Evolutionary conservation across 2,329 filamentous ascomycete species (phyloP), one percentile per base, ranked within the genome.

Genomic region (Proliferodiscus dingleyae): DNA sequence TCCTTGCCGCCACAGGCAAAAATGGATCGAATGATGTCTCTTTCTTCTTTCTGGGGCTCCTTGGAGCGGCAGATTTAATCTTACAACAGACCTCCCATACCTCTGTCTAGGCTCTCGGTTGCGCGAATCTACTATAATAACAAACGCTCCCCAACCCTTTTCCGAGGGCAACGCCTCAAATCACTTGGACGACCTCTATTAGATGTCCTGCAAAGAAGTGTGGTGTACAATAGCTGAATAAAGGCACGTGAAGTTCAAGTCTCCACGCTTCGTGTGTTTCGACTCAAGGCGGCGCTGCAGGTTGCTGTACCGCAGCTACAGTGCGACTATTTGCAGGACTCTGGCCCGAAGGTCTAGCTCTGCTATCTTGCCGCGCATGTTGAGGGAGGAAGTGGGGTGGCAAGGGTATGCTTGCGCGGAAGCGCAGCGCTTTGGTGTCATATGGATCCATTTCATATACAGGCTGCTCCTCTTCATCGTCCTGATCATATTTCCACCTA

Each of bases 401-500:
- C 16, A 59, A 54, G 22, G 62, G 61, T 43, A 65, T 63, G 19
- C 58, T 61, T n/a, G 78, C 74, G 30, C 80, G 70, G 56, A 81
- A 84, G 56, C 74, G 78, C 56, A 84, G 66, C 18, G 78, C 75
- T 18, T 71, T 69, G 13, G 74, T 76, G 56, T 79, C 78, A 55
- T 75, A 83, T 29, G 84, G 86, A 62, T 95, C 89, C 47, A 90
- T 75, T 45, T 83, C 77, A 70, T 89, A 89, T 49, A 82, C 73
- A 19, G 83, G 75, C 45, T 83, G 79, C 46, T 89, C 86, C 42
- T 90, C 88, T 52, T 85, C 84, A 50, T 89, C 87, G 58, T 95
- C 87, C 21, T 84, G 83, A 61, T 94, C 88, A 68, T 88, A 95
- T 68, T 89, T 94, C 78, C 86, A 95, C 50, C 83, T 78, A 62